These are phyloP conservation scores for Rhizopus stolonifer DNA, from an alignment of 371 early-diverging fungal species.

Conservation along the genomic window DNA sequence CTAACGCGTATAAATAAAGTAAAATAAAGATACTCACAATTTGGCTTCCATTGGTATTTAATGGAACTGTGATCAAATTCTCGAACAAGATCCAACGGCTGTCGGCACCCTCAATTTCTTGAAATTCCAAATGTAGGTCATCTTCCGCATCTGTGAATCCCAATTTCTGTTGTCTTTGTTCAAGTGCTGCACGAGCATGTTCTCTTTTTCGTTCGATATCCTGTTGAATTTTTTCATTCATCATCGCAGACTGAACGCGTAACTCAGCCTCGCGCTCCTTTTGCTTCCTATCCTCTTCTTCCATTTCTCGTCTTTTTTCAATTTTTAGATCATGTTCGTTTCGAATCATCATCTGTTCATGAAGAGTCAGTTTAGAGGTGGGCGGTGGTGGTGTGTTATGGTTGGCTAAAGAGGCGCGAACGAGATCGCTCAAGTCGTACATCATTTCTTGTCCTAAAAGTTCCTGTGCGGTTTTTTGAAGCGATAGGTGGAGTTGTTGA, in stretches of 20 bases:
- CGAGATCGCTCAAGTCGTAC: constrained; percentile 65
- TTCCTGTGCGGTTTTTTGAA: constrained; percentile 47
- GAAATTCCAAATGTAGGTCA: constrained; percentile 27
- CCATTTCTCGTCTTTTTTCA: constrained; percentile 37
- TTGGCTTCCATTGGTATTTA: constrained; percentile 25
- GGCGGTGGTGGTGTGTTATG: constrained; percentile 59
- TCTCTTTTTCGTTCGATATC: constrained; percentile 49
- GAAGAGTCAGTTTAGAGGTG: constrained; percentile 55
- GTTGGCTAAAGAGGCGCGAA: constrained; percentile 65
- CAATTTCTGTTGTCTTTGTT: constrained; percentile 30
- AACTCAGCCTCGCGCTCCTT: constrained; percentile 46
- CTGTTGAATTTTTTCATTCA: constrained; percentile 56
- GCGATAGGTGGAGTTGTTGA: constrained; percentile 41
- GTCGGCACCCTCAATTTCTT: constrained; percentile 20
- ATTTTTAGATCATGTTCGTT: constrained; percentile 57
- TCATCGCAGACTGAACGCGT: constrained; percentile 55
- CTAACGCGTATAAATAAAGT: no score
- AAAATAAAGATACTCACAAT: no score
- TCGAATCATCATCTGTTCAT: constrained; percentile 62
- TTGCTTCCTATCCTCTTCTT: constrained; percentile 40
- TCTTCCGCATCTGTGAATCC: constrained; percentile 36
- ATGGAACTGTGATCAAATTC: constrained; percentile 45
- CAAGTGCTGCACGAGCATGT: constrained; percentile 37
- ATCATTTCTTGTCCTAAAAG: constrained; percentile 73
- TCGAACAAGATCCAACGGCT: constrained; percentile 51